phyloP scores from a whole-genome alignment of 2,329 filamentous ascomycete species.

The Uncinocarpus reesii region DNA sequence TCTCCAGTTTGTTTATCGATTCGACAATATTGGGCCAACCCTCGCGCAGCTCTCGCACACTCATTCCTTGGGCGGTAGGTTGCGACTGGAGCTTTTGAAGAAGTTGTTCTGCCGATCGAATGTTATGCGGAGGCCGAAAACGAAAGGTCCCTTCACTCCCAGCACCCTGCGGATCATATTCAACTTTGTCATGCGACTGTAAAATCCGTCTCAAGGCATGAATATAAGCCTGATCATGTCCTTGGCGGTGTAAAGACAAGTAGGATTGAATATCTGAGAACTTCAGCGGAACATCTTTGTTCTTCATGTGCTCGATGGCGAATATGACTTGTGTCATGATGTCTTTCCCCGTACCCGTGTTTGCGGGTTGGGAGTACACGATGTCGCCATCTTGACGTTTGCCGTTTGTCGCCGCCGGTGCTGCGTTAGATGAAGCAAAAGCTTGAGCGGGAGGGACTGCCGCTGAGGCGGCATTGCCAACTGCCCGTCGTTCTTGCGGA shows the following conservation, averaged over 20 bases:
- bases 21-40: conserved; percentile 82
- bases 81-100: conserved; percentile 72
- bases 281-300: conserved; percentile 56
- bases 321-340: conserved; percentile 82
- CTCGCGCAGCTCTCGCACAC: conserved; percentile 86
- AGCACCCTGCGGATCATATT: conserved; percentile 48
- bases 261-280: conserved; percentile 72
- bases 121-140: conserved; percentile 75
- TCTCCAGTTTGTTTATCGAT: conserved; percentile 66
- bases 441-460: conserved; percentile 24
- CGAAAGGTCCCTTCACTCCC: conserved; percentile 65
- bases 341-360: conserved; percentile 65
- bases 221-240: conserved; percentile 49
- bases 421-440: conserved; percentile 27
- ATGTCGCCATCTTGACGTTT: conserved; percentile 49
- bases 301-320: conserved; percentile 70
- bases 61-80: conserved; percentile 67
- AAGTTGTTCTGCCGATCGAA: conserved; percentile 66
- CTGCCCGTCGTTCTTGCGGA: conserved; percentile 42
- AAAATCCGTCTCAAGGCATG: conserved; percentile 58
- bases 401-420: conserved; percentile 40
- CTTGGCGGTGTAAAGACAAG: conserved; percentile 57
- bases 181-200: conserved; percentile 53
- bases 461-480: conserved; percentile 39
- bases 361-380: conserved; percentile 65